Base-by-base conservation (phyloP, 805 yeast species). In the Sporopachydermia lactativora region DNA sequence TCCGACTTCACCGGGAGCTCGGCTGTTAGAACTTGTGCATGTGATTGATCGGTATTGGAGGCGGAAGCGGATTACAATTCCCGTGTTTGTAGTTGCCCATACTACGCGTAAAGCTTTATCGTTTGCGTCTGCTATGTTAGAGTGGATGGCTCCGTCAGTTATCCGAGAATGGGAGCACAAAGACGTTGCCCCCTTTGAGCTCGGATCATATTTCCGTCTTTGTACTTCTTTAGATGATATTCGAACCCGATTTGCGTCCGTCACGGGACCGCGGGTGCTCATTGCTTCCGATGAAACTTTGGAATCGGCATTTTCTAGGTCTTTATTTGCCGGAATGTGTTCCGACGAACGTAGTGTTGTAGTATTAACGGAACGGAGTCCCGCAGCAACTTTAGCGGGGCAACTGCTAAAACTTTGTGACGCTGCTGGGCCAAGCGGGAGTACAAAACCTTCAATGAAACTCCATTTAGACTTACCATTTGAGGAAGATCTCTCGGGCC, bases 71-170 rank as follows among this genome's bases (percentile, higher is more conserved):
- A 31, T 48, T 34, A 38, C 50, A 41, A 39, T 77, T 8, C 95
- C 95, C 0, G 76, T 92, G 5, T 63, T 82, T 24, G 67, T 85
- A 43, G 60, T 82, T n/a, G 75, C 94, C 3, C 77, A 75, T 50
- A 77, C 86, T 0, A 94, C 92, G 17, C 74, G 85, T 3, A 76
- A 89, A 51, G 69, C 80, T 3, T 58, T 92, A 42, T 71, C 80
- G 17, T 84, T 81, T 53, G 95, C 96, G 0, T 73, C 84, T 11
- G 81, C 86, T 42, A 81, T 92, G 79, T 61, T 89, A 18, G 98
- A 92, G 61, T 92, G 97, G 97, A 81, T 92, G 86, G 77, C 94
- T 0, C 73, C 89, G 0, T 70, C 78, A n/a, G 70, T 86, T n/a
- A 71, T 83, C 17, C 80, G 81, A 49, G 81, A 76, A 37, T 86